Base-by-base conservation (phyloP, 1,284 basidiomycete species). In the Meripilus lineatus region DNA sequence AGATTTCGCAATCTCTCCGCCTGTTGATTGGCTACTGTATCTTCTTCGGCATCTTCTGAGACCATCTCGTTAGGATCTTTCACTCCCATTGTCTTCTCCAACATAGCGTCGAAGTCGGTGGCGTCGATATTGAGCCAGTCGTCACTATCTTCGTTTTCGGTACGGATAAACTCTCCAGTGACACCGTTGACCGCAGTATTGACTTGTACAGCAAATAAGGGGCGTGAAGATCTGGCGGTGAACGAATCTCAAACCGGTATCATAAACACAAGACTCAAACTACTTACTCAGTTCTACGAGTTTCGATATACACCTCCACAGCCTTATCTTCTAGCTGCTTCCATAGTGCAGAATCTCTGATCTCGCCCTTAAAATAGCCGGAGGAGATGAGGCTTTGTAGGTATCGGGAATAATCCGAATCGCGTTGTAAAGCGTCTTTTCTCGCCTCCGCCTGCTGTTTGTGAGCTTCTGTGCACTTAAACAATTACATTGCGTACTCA, bases 301-400 rank as follows among this genome's bases (percentile, higher is more conserved):
- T 71, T 34, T 77, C 72, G n/a, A 84, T 56, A 65, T 85, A 95
- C 1, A 75, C 74, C 18, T 72, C 64, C 5, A 70, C 75, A 4
- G 92, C 93, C 49, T 81, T 79, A 38, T 66, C 67, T 63, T 95
- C 91, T 23, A 84, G 71, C 21, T 68, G 65, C 33, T 75, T 79
- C 90, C 90, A 96, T 15, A 73, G 59, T 46, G 75, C 69, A 11
- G 90, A 93, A 0, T 85, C 90, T 61, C 89, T 72, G 0, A 82
- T 45, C 62, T 94, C 86, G 14, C 71, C 70, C 45, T 74, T 76
- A 61, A 95, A 97, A 64, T 88, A 96, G 10, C 81, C 81, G 2
- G 73, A 70, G 13, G 72, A 68, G 26, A 64, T 59, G 14, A 95
- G 70, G 32, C 76, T 81, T 41, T 76, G 62, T 39, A 93, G 71